Base-by-base conservation (phyloP, 2,329 filamentous ascomycete genomes). In the Penicillium sp. region DNA sequence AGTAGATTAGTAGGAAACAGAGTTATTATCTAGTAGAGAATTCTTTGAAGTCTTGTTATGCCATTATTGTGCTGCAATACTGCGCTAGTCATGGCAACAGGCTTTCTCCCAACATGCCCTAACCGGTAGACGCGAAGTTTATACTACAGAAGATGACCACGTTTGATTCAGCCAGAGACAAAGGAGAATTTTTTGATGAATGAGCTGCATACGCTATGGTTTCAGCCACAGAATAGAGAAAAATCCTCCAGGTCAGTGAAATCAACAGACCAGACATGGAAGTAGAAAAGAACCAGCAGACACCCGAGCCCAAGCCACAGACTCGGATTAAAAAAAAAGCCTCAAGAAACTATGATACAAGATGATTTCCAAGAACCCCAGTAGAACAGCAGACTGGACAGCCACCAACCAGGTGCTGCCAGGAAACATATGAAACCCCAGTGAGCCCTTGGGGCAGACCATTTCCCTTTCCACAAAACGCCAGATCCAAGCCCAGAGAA, bases 401-500 rank as follows among this genome's bases (percentile, higher is more conserved):
- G 28, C 12, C 22, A 50, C 35, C 47, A 30, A 30, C 47, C 47
- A 38, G n/a, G 15, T 45, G 28, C 28, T 28, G 47, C 51, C 51
- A 40, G 35, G 6, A 28, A 45, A 59, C 49, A 53, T 38, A 40
- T 24, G 38, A 59, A 38, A 22, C 19, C 37, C 38, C 49, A 15
- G 35, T 30, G 24, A 44, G 15, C 38, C 56, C 26, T 35, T 35
- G 13, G 35, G 28, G 19, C 15, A 47, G 51, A 47, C 54, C 51
- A 58, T 54, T 28, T 42, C 37, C 35, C 35, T 33, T 54, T 35
- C 45, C 24, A 59, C 26, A 37, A 22, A 60, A 60, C 60, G 57
- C 63, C 63, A 26, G 42, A 58, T 22, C 47, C 45, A 42, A 45
- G 45, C 28, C 59, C 56, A 56, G 10, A 56, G 10, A 49, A 40